Base-by-base conservation (phyloP, 768 basidiomycete species). In the Mycena pura region DNA sequence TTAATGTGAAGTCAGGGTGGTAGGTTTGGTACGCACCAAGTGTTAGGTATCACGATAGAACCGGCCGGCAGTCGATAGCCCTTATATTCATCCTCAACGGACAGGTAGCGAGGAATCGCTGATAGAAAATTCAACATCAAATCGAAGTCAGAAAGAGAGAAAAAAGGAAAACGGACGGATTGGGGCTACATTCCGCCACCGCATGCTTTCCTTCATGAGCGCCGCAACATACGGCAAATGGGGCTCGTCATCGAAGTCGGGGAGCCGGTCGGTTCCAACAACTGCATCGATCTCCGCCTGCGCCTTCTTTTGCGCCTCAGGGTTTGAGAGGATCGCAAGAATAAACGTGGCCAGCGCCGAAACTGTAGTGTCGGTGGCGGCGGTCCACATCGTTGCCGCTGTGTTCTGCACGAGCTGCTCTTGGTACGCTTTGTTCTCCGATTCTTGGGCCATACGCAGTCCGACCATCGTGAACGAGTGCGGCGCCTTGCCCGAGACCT, bases 261-360 rank as follows among this genome's bases (percentile, higher is more conserved):
- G 80, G 29, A 82, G 68, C 6, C 78, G 72, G 19, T 68, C 71
- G 3, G 54, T 47, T 1, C 74, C 75, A 25, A 77, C 63, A 10
- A 78, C 73, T 5, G 60, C 25, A 43, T 81, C 80, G 13, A 82
- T 68, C 59, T 81, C 79, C 0, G 64, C 72, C 58, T 79, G 79
- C 6, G 74, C 76, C n/a, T 69, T 70, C 40, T 67, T 66, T 52
- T 77, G 77, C 9, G 76, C 68, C 4, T 76, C 73, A 1, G 77
- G 80, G 50, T 76, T 65, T 10, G 76, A 66, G 10, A 72, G 66
- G 77, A 80, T 78, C 13, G 76, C 73, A 13, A 78, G 68, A 48
- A 78, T 64, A 50, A 81, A 78, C 10, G 71, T 72, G 15, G 65
- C 67, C 3, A 80, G 62, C 0, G 72, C 72, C 13, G 74, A 75